A percentile compares a stretch with the other conserved stretches of the same genome.
Evolutionary conservation across 1,139 yeast species (phyloP).

Genomic region (Geotrichum phurueaensis): DNA sequence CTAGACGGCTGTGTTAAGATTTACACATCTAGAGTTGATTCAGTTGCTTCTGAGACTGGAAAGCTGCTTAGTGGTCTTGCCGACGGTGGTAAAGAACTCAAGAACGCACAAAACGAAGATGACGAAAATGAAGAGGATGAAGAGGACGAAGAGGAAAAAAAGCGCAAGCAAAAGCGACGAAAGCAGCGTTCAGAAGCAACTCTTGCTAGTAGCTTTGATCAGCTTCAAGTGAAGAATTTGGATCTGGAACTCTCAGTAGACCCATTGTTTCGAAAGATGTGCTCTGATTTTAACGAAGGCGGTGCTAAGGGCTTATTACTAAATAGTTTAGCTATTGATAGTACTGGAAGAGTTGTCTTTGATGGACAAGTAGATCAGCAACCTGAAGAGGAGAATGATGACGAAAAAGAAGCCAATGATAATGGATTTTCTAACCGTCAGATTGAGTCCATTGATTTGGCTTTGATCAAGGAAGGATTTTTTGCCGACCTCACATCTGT

Average conservation of each 20-base stretch:
- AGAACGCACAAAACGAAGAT: slow-evolving; percentile 17
- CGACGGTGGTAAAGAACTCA: slow-evolving; percentile 27
- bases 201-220: slow-evolving; percentile 49
- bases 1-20: slow-evolving; percentile 83
- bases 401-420: not conserved
- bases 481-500: slow-evolving; percentile 31
- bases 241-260: slow-evolving; percentile 78
- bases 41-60: slow-evolving; percentile 88
- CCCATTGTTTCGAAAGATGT: slow-evolving; percentile 80
- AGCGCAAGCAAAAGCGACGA: slow-evolving; percentile 22
- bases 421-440: slow-evolving; percentile 14
- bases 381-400: slow-evolving; percentile 22
- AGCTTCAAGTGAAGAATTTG: slow-evolving; percentile 58
- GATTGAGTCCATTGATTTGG: slow-evolving; percentile 17
- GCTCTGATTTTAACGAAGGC: slow-evolving; percentile 92
- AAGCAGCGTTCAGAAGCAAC: slow-evolving; percentile 40
- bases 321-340: slow-evolving; percentile 59
- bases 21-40: slow-evolving; percentile 80
- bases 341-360: slow-evolving; percentile 56
- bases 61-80: slow-evolving; percentile 70
- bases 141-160: slow-evolving; percentile 29
- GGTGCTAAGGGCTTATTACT: slow-evolving; percentile 81
- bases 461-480: slow-evolving; percentile 18
- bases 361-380: slow-evolving; percentile 40
- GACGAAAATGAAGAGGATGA: slow-evolving; percentile 27